Base-by-base conservation (phyloP, 75 land plant species). In the Isoetes taiwanensis region DNA sequence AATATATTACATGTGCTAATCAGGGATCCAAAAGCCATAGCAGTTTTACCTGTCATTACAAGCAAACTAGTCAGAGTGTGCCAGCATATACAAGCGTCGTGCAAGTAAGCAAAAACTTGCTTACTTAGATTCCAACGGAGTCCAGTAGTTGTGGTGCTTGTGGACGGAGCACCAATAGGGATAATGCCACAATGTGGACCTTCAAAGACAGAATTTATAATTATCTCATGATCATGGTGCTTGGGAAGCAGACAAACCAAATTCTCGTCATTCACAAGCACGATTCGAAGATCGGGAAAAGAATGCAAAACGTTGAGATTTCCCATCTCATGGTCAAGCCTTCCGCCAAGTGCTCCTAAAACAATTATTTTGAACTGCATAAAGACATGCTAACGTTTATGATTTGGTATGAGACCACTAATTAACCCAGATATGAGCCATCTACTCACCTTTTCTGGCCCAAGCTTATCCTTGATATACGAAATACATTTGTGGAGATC, bases 121-220 rank as follows among this genome's bases (percentile, higher is more conserved):
- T 75, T 64, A 87, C 98, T 62, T 1, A 94, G 62, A 78, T 88
- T 62, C 99, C 99, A 94, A 30, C 75, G 56, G n/a, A 94, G 82
- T 26, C 99, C 99, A 39, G 90, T 84, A 26, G 96, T 84, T 2
- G 86, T 81, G n/a, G 86, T 84, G 29, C 78, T 63, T 23, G 38
- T 33, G 6, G 96, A 84, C 28, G 90, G 81, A 54, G 35, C 64
- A 37, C 86, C 86, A 29, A 88, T 52, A 1, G 98, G 98, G 37
- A 93, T 42, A 32, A 93, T 76, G 43, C 98, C 98, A 75, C 98
- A 93, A 56, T 93, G 81, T 48, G 98, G 86, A 23, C 98, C 98
- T 57, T 78, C 91, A 30, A 86, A 64, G 27, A 78, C 50, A 19
- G 72, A 52, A 58, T 77, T 57, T 28, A 88, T 72, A 31, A 61